phyloP scores from a whole-genome alignment of 2,329 filamentous ascomycete species.

The Neoscytalidium dimidiatum region DNA sequence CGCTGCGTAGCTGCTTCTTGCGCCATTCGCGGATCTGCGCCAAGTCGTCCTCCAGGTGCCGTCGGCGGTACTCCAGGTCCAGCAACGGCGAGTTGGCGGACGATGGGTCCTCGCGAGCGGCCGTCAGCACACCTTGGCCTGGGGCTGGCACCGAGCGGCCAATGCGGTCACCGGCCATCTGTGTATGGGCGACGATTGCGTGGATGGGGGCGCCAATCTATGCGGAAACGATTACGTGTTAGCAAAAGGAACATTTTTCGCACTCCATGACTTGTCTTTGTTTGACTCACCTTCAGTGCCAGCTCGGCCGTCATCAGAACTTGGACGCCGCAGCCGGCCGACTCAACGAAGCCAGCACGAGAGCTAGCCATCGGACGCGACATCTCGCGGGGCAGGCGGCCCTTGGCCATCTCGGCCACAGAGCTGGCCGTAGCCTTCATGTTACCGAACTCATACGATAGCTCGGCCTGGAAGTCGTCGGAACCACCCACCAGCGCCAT shows the following conservation, averaged over 20 bases:
- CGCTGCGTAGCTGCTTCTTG: neutral
- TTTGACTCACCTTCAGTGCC: constrained; percentile 31
- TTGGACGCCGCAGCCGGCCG: constrained; percentile 40
- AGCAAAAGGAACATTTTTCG: neutral
- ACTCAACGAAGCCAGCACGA: constrained; percentile 41
- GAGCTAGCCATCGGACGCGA: constrained; percentile 38
- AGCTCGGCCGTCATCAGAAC: constrained; percentile 36
- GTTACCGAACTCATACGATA: constrained; percentile 34
- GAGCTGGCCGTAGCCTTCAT: constrained; percentile 41
- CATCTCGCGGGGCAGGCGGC: constrained; percentile 34
- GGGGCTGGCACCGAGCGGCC: constrained; percentile 43
- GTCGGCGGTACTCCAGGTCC: constrained; percentile 30
- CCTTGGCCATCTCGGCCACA: constrained; percentile 28
- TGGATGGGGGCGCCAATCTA: constrained; percentile 38
- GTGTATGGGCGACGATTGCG: constrained; percentile 36
- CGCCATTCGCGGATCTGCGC: constrained; percentile 20
- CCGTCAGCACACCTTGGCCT: constrained; percentile 39
- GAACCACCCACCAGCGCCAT: constrained; percentile 37
- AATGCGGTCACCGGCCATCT: constrained; percentile 37
- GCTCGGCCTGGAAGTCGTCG: constrained; percentile 37
- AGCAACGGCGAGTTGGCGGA: constrained; percentile 28
- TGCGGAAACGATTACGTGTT: neutral
- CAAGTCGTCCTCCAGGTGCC: constrained; percentile 25
- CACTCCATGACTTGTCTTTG: neutral
- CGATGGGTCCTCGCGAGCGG: constrained; percentile 27